A percentile compares a stretch with the other conserved stretches of the same genome.
These are phyloP conservation scores for Rhizoclosmatium globosum DNA, from an alignment of 192 early-diverging fungal genomes.

Conservation along the genomic window DNA sequence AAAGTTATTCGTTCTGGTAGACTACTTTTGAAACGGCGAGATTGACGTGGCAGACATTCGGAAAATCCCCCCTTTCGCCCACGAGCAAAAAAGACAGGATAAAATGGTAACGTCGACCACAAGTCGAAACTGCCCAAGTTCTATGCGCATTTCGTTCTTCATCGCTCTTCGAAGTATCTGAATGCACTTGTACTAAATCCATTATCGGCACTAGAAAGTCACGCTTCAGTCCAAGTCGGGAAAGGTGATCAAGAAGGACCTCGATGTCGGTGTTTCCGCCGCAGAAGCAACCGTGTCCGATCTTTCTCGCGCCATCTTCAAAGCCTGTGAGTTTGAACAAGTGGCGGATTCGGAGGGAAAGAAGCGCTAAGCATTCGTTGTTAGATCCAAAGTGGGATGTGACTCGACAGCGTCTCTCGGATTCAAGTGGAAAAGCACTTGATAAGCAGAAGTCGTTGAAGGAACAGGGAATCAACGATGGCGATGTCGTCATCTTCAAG, in stretches of 20 bases:
- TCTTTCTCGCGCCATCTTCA: constrained; percentile 72
- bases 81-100: not conserved
- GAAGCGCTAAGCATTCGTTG: not conserved
- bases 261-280: constrained; percentile 35
- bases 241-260: constrained; percentile 40
- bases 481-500: constrained; percentile 56
- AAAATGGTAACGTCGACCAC: too few species aligned
- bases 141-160: too few species aligned
- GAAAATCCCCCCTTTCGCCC: too few species aligned
- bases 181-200: too few species aligned
- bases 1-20: too few species aligned
- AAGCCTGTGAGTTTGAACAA: constrained; percentile 49
- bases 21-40: too few species aligned
- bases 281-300: constrained; percentile 72
- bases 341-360: not conserved
- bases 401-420: constrained; percentile 86
- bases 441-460: constrained; percentile 61
- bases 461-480: constrained; percentile 70
- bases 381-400: constrained; percentile 69
- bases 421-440: constrained; percentile 64
- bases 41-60: too few species aligned
- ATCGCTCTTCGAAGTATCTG: too few species aligned
- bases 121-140: too few species aligned
- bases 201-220: constrained; percentile 1
- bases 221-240: constrained; percentile 39